A percentile compares a stretch with the other conserved stretches of the same genome.
These are phyloP conservation scores for Arabidopsis thaliana DNA, from an alignment of 345 rosid genomes.

Conservation along the genomic window DNA sequence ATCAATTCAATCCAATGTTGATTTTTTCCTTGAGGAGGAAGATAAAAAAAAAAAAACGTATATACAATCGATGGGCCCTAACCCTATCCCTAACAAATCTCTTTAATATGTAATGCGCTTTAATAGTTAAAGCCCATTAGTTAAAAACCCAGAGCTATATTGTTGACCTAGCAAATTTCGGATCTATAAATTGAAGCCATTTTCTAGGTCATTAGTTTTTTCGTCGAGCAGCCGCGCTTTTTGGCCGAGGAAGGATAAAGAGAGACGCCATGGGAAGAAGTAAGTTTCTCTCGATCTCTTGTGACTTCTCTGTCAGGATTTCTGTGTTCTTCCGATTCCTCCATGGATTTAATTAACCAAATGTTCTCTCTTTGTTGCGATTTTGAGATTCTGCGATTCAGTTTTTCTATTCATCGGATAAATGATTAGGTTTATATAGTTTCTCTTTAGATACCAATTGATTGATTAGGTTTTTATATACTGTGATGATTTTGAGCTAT, in stretches of 20 bases:
- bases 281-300: conserved; percentile 36
- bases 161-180: conserved; percentile 29
- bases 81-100: too few species aligned
- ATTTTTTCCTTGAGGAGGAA: too few species aligned
- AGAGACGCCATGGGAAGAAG: conserved; percentile 62
- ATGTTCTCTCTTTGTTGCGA: not conserved
- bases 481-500: not conserved
- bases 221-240: conserved; percentile 32
- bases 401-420: not conserved
- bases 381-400: not conserved
- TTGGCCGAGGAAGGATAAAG: not conserved
- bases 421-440: not conserved
- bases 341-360: not conserved
- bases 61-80: not conserved
- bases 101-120: too few species aligned
- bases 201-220: not conserved
- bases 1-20: too few species aligned
- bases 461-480: not conserved
- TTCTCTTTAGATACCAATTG: not conserved
- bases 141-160: not conserved
- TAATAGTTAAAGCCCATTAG: conserved; percentile 3
- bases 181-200: conserved; percentile 4
- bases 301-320: not conserved
- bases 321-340: not conserved
- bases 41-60: too few species aligned